Evolutionary conservation across 177 flowering plant species (phyloP).

Genomic region (Tripterygium wilfordii): DNA sequence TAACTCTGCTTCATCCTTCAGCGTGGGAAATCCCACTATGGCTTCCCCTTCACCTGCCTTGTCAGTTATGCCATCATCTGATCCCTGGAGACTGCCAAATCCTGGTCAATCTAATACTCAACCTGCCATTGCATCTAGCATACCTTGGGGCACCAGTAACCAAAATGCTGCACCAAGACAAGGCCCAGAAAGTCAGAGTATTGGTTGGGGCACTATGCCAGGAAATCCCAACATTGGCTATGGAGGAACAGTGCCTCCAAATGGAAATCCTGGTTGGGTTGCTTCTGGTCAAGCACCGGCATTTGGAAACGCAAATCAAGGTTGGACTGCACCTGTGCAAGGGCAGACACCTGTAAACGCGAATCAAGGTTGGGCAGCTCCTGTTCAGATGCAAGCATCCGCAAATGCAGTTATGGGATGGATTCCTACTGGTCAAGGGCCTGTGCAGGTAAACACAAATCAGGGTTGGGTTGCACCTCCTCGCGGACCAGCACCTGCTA

Average conservation of each 20-base stretch:
- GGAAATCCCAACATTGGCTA: conserved; percentile 23
- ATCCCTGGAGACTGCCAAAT: conserved; percentile 34
- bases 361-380: conserved; percentile 12
- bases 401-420: conserved; percentile 22
- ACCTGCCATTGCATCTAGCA: conserved; percentile 18
- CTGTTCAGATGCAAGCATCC: conserved; percentile 13
- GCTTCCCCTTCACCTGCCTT: conserved; percentile 15
- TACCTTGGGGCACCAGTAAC: conserved; percentile 30
- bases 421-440: no score
- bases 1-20: conserved; percentile 16
- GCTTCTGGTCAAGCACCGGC: conserved; percentile 16
- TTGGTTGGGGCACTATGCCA: conserved; percentile 23
- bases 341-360: conserved; percentile 15
- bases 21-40: conserved; percentile 21
- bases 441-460: conserved; percentile 12
- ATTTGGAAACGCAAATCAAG: conserved; percentile 17
- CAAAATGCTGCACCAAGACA: conserved; percentile 14
- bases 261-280: conserved; percentile 17
- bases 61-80: conserved; percentile 19
- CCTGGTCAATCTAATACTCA: conserved; percentile 30
- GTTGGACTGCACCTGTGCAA: conserved; percentile 17
- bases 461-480: conserved; percentile 16
- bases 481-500: conserved; percentile 15
- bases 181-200: conserved; percentile 21
- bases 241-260: conserved; percentile 16